phyloP scores from a whole-genome alignment of 495 filamentous ascomycete genomes.

The Tuber magnatum region DNA sequence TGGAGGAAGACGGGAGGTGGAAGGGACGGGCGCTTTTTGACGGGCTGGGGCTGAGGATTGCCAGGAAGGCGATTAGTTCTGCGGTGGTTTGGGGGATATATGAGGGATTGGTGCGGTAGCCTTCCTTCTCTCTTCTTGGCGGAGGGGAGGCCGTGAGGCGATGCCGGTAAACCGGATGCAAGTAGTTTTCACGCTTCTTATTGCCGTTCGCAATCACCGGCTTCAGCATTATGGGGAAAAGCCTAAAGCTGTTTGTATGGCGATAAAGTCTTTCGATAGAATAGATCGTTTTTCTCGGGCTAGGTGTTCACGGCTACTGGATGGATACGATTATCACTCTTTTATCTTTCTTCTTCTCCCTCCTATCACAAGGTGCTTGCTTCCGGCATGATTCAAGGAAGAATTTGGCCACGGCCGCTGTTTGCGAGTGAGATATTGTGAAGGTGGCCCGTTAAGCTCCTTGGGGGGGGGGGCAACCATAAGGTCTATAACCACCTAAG shows the following conservation, averaged over 20 bases:
- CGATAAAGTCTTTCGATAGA: neutral
- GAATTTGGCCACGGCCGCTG: neutral
- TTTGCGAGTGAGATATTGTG: neutral
- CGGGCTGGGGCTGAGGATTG: slow-evolving; percentile 79
- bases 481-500: neutral
- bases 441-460: neutral
- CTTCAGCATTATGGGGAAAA: neutral
- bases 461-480: neutral
- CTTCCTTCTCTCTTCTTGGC: neutral
- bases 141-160: neutral
- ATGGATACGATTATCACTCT: neutral
- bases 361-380: neutral
- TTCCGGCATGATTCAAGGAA: neutral
- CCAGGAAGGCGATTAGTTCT: slow-evolving; percentile 80
- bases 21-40: slow-evolving; percentile 64
- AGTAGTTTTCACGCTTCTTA: neutral
- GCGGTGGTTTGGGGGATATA: slow-evolving; percentile 96
- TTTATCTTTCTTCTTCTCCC: neutral
- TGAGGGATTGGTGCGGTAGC: slow-evolving; percentile 73
- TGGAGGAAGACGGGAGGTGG: slow-evolving; percentile 52
- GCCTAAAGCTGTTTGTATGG: neutral
- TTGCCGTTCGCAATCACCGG: neutral
- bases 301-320: neutral
- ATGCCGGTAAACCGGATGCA: neutral
- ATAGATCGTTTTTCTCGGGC: neutral